Base-by-base conservation (phyloP, 441 rosid genomes). In the Erodium moschatum region DNA sequence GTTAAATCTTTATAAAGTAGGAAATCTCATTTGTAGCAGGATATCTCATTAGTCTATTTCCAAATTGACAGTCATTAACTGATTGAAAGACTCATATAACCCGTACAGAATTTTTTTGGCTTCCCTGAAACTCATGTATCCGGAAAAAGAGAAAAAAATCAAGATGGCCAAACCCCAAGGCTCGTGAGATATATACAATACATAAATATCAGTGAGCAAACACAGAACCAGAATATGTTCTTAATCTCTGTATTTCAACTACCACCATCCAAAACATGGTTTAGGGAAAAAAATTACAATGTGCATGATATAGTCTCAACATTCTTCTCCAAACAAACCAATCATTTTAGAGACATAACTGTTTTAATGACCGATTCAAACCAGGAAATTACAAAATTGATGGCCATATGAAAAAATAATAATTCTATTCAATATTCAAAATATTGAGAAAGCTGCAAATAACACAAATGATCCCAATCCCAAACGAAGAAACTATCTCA, bases 171-270 rank as follows among this genome's bases (percentile, higher is more conserved):
- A n/a, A n/a, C n/a, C n/a, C n/a, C n/a, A n/a, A n/a, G n/a, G n/a
- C n/a, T n/a, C n/a, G n/a, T n/a, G n/a, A n/a, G n/a, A n/a, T n/a
- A n/a, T n/a, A n/a, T n/a, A n/a, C 97, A 96, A 85, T 73, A 92
- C 84, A 76, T 96, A 92, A 61, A 95, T 96, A 86, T 92, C 99
- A 70, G 90, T 84, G 31, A 96, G 92, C 72, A 96, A 81, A 69
- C 97, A 92, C 67, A 96, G 97, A 7, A 40, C 9, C 11, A 40
- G 7, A 8, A 40, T 40, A 40, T 40, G 44, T 40, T 40, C 44
- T 40, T 40, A 40, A 40, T 8, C 9, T 40, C 11, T 40, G 12
- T 8, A 40, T 40, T 40, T 40, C 8, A 40, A 40, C 44, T 40
- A 9, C 12, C 44, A 40, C 44, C 44, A 40, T 50, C 18, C 3